Evolutionary conservation across 306 rosid species (phyloP).

Genomic region (Abrus precatorius): DNA sequence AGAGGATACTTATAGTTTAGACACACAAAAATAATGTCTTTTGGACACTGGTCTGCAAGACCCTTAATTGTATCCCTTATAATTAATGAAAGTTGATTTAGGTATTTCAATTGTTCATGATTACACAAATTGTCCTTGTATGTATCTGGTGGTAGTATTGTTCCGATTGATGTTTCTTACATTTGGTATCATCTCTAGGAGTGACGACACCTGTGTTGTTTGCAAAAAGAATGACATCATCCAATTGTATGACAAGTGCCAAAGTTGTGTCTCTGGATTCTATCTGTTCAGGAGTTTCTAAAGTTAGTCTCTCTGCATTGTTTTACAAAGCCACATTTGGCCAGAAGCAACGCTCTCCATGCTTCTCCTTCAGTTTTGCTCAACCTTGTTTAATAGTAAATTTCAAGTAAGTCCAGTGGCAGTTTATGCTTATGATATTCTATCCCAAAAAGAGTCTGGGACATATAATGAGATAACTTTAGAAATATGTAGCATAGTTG

Average conservation of each 20-base stretch:
- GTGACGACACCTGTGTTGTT: slow-evolving; percentile 47
- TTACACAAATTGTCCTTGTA: neutral
- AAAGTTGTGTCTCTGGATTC: slow-evolving; percentile 45
- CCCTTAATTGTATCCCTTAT: neutral
- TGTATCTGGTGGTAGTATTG: neutral
- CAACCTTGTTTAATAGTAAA: slow-evolving; percentile 56
- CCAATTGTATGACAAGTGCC: slow-evolving; percentile 48
- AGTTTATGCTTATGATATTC: slow-evolving; percentile 27
- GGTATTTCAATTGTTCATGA: slow-evolving; percentile 2
- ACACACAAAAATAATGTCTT: too few species aligned
- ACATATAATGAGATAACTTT: neutral
- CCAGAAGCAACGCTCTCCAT: slow-evolving; percentile 49
- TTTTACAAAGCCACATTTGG: slow-evolving; percentile 45
- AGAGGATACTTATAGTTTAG: too few species aligned
- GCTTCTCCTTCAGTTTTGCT: slow-evolving; percentile 48
- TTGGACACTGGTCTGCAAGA: too few species aligned
- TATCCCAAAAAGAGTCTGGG: neutral
- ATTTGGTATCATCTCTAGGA: slow-evolving; percentile 45
- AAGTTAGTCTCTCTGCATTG: slow-evolving; percentile 47
- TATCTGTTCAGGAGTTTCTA: slow-evolving; percentile 47
- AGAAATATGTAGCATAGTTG: neutral
- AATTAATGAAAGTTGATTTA: slow-evolving; percentile 5
- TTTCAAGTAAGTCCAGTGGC: slow-evolving; percentile 64
- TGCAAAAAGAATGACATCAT: slow-evolving; percentile 47
- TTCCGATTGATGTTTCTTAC: slow-evolving; percentile 30